These are phyloP conservation scores for Pseudogymnoascus sp. DNA, from an alignment of 2,329 filamentous ascomycete species.

Conservation along the genomic window DNA sequence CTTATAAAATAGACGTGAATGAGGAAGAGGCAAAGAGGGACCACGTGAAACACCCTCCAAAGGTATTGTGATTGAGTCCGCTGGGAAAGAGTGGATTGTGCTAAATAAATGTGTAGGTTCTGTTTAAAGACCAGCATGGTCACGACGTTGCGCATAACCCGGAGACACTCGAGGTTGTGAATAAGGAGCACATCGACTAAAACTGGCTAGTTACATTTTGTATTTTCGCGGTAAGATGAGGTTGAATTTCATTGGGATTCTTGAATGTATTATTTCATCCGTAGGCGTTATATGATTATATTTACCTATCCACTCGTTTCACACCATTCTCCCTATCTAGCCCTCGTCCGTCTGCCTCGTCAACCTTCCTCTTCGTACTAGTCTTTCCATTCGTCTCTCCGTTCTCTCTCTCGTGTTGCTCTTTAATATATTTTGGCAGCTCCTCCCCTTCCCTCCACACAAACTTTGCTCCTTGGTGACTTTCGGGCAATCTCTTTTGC, in stretches of 20 bases:
- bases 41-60: slow-evolving; percentile 36
- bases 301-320: background rate
- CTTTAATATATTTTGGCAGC: background rate
- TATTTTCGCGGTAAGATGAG: background rate
- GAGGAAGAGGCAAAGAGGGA: slow-evolving; percentile 31
- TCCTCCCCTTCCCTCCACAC: slow-evolving; percentile 11
- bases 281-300: background rate
- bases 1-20: slow-evolving; percentile 32
- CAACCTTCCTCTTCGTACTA: background rate
- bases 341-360: background rate
- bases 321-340: background rate
- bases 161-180: slow-evolving; percentile 28
- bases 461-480: slow-evolving; percentile 18
- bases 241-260: background rate
- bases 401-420: background rate
- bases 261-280: too few species aligned
- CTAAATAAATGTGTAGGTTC: slow-evolving; percentile 22
- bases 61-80: slow-evolving; percentile 24
- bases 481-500: slow-evolving; percentile 12
- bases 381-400: background rate
- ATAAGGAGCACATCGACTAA: slow-evolving; percentile 10
- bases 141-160: slow-evolving; percentile 35
- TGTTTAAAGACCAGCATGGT: slow-evolving; percentile 35
- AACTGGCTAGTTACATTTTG: background rate
- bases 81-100: background rate